Evolutionary conservation across 2,329 filamentous ascomycete species (phyloP), one percentile per base, ranked within the genome.

Genomic region (Pyrenophora graminea): DNA sequence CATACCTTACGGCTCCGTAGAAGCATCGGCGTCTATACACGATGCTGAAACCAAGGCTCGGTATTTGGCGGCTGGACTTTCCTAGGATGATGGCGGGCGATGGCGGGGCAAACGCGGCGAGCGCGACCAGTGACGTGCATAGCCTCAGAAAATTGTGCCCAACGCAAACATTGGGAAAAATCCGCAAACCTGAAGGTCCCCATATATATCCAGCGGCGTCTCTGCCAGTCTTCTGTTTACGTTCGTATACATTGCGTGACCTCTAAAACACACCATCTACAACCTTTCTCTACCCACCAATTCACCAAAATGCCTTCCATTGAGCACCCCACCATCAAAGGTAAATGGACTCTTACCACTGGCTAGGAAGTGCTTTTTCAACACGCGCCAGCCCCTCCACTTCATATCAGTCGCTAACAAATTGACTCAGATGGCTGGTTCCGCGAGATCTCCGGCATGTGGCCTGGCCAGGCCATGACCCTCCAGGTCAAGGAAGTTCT

Each of bases 391-490:
- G n/a, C 27, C 21, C 30, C 10, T 17, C 21, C 7, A 18, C 3
- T 8, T 4, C 17, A n/a, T 17, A 21, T 25, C 13, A 51, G 30
- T 32, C 8, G 32, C 34, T 45, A 37, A 58, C 50, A 36, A 23
- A 19, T n/a, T 3, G 48, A 44, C 51, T 51, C 66, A 96, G 94
- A 97, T 96, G 94, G 93, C 81, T 99, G 94, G 94, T 99, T 99
- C 88, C 90, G 91, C 77, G 94, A 99, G 82, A 92, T 96, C 80
- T 96, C 90, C 67, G 82, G 94, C 74, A 97, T 99, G 93, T 99
- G 94, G 94, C 93, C 94, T 58, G 91, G 94, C 76, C 94, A 97
- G 82, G 94, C 94, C 75, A 97, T 97, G 93, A 97, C 90, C 66
- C 88, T 74, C 57, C 70, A 74, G 62, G 94, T 99, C 78, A 93